Conservation (phyloP, 805 yeast species). For the Pichia nakasei region DNA sequence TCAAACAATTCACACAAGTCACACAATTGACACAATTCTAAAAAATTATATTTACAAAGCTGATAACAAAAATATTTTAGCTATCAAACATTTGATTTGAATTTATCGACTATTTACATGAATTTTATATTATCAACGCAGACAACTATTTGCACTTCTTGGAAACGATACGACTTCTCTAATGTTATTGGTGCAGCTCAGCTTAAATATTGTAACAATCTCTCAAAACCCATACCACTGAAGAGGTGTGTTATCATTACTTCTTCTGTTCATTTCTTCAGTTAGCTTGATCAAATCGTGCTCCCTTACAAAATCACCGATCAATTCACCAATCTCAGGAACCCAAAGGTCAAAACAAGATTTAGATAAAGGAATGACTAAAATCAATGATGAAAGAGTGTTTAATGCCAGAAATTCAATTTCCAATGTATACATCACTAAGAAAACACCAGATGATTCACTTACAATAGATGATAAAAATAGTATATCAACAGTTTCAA, state of each 20-base stretch:
- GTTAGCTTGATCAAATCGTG: constrained; percentile 43
- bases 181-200: constrained; percentile 66
- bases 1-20: no score
- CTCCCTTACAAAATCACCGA: constrained; percentile 93
- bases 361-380: constrained; percentile 32
- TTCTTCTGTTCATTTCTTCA: constrained; percentile 40
- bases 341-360: constrained; percentile 80
- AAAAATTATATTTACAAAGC: no score
- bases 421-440: constrained; percentile 25
- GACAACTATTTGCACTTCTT: constrained; percentile 51
- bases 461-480: constrained; percentile 10
- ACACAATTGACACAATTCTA: no score
- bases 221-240: constrained; percentile 89
- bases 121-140: constrained; percentile 29
- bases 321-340: constrained; percentile 88
- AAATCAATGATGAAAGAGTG: constrained; percentile 33
- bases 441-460: neutral
- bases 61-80: no score
- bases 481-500: constrained; percentile 15
- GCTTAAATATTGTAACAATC: constrained; percentile 71
- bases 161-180: constrained; percentile 86
- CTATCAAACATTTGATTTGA: no score
- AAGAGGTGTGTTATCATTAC: constrained; percentile 51
- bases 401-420: constrained; percentile 32
- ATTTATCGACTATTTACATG: no score